phyloP scores from a whole-genome alignment of 73 alveolate genomes.

The Tetrahymena thermophila region DNA sequence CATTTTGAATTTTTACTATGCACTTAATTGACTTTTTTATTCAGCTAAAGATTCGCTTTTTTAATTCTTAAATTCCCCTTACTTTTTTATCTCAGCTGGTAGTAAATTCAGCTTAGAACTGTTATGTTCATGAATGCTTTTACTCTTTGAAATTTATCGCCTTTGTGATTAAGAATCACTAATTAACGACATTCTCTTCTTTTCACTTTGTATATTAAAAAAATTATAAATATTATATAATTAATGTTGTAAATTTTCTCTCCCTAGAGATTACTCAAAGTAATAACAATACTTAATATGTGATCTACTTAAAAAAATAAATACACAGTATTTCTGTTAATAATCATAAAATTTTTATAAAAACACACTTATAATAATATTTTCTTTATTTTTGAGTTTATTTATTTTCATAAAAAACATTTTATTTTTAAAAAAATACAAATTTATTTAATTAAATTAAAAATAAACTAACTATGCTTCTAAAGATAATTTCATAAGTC shows the following conservation, averaged over 20 bases:
- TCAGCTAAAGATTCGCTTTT: neutral
- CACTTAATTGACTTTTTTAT: neutral
- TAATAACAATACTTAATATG: neutral
- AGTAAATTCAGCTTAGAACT: neutral
- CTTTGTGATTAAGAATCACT: neutral
- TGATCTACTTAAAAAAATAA: neutral
- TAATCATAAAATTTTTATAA: no score
- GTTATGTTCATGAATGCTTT: neutral
- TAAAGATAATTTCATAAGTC: no score
- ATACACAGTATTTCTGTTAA: neutral
- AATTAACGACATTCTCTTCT: neutral
- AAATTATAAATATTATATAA: neutral
- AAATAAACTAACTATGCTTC: no score
- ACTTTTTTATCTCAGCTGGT: neutral
- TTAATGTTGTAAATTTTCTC: neutral
- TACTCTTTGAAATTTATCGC: neutral
- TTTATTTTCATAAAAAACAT: no score
- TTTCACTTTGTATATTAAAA: neutral
- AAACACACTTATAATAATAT: no score
- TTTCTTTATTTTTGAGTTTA: no score
- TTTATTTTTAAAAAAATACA: no score
- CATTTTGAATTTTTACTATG: neutral
- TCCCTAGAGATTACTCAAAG: neutral
- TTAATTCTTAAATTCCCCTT: neutral
- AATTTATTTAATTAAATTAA: no score